Evolutionary conservation across 2,329 filamentous ascomycete species (phyloP).

Genomic region (Colletotrichum tofieldiae): DNA sequence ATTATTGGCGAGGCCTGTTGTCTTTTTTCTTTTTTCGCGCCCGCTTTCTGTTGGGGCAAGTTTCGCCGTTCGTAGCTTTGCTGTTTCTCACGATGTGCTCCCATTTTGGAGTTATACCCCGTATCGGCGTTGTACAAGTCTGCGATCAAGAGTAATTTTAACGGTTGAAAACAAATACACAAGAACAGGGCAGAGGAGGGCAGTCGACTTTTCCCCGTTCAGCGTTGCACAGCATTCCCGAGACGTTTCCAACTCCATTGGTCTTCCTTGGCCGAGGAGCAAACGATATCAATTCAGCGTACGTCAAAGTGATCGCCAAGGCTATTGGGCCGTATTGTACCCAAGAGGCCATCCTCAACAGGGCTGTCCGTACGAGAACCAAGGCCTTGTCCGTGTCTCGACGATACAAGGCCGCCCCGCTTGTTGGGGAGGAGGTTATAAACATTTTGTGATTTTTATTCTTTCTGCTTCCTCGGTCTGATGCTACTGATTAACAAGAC

Average conservation of each 20-base stretch:
- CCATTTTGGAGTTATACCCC: conserved; percentile 28
- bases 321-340: background rate
- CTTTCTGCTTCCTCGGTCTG: background rate
- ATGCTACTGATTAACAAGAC: background rate
- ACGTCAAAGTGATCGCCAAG: background rate
- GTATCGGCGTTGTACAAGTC: conserved; percentile 22
- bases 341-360: background rate
- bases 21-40: background rate
- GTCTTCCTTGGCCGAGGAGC: background rate
- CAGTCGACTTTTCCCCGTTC: background rate
- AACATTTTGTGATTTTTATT: background rate
- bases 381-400: background rate
- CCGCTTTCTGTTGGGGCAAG: background rate
- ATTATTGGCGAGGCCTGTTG: background rate
- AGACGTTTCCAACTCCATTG: background rate
- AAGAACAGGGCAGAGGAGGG: conserved; percentile 49
- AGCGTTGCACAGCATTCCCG: background rate
- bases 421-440: background rate
- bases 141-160: conserved; percentile 1
- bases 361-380: background rate
- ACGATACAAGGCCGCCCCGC: background rate
- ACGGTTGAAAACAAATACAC: conserved; percentile 1
- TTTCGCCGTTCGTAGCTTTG: background rate
- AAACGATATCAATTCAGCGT: background rate
- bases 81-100: conserved; percentile 20